Evolutionary conservation across 2,329 filamentous ascomycete genomes (phyloP).

Genomic region (Nothopassalora personata): DNA sequence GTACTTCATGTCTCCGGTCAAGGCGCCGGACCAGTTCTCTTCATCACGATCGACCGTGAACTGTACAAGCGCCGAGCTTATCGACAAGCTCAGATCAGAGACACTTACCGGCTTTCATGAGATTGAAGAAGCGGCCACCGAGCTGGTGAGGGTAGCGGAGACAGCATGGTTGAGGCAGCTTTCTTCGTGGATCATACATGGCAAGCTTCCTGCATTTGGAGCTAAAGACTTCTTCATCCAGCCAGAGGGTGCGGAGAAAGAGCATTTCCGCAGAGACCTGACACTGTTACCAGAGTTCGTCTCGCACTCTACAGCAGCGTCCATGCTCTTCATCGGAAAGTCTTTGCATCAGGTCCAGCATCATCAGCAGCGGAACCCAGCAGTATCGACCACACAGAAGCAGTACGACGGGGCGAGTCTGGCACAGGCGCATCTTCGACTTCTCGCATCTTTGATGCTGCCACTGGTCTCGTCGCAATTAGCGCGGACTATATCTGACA

Average conservation of each 20-base stretch:
- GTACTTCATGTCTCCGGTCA: constrained; percentile 57
- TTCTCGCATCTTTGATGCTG: constrained; percentile 63
- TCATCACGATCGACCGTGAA: not conserved
- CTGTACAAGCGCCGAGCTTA: constrained; percentile 54
- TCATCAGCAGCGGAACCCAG: constrained; percentile 16
- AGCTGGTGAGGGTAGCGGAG: constrained; percentile 73
- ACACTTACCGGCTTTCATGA: constrained; percentile 84
- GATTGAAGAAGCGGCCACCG: constrained; percentile 69
- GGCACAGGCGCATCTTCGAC: constrained; percentile 61
- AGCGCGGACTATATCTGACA: constrained; percentile 65
- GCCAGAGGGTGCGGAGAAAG: constrained; percentile 26
- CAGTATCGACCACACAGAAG: not conserved
- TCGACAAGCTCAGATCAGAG: constrained; percentile 69
- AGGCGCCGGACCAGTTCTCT: not conserved
- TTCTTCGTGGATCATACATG: constrained; percentile 86
- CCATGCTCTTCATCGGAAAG: constrained; percentile 85
- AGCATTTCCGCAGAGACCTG: constrained; percentile 52
- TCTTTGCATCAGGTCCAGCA: constrained; percentile 76
- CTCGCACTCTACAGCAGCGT: constrained; percentile 64
- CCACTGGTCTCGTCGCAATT: constrained; percentile 70
- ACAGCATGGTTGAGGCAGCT: constrained; percentile 87
- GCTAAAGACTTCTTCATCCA: constrained; percentile 80
- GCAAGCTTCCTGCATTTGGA: constrained; percentile 71
- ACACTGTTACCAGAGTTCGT: constrained; percentile 75
- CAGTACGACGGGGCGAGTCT: constrained; percentile 49